Evolutionary conservation across 768 basidiomycete genomes (phyloP), one percentile per base, ranked within the genome.

Genomic region (Leccinum rimulosum): DNA sequence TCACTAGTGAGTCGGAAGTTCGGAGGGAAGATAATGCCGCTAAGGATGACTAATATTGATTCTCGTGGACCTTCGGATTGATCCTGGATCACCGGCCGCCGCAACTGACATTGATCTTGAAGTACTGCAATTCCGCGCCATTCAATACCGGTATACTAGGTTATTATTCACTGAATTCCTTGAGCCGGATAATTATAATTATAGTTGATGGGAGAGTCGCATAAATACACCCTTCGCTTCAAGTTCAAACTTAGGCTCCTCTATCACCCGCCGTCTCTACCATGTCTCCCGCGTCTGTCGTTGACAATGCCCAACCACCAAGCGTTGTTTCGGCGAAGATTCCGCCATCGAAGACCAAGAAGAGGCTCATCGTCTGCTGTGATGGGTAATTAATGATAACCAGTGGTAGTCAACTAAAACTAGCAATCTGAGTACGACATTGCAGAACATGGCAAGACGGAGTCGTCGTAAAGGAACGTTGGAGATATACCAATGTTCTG

Each of bases 371-470:
- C 30, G 78, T 91, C 38, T 90, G 87, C 64, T 91, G 89, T 61
- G 89, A 91, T 66, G 89, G 89, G 89, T 86, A 59, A 64, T 82
- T 70, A 47, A 17, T 15, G 33, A 12, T 17, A 25, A 36, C 56
- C 15, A 35, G 19, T 38, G 14, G 30, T 22, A 14, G 19, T 38
- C n/a, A 25, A 31, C 47, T 50, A 54, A 17, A 40, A 27, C 17
- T 14, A 36, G 53, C 53, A 47, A 22, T 58, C 17, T 63, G n/a
- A 54, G 33, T 17, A 33, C 7, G 7, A 56, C 47, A 48, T 47
- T 11, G 8, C 52, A 90, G 88, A 47, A 90, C 88, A 19, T 89
- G 88, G 87, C 83, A 89, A 74, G 86, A 90, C 66, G 88, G 84
- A 2, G 65, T 84, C 38, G 66, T 76, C 3, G 72, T 74, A 14